Conservation (phyloP, 129 eudicot genomes). For the Chrysanthemum lavandulifolium region DNA sequence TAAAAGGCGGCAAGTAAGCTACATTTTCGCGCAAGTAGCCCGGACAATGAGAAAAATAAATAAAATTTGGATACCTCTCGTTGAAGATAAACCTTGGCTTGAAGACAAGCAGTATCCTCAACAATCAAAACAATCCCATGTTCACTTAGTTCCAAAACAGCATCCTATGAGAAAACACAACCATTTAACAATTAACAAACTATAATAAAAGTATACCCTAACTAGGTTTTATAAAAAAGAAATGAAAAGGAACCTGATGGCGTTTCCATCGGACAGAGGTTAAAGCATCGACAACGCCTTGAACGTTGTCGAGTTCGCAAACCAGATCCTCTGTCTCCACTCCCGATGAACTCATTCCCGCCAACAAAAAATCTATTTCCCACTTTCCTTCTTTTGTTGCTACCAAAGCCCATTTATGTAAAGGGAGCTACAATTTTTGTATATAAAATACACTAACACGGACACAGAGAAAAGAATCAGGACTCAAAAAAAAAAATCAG, state of each 20-base stretch:
- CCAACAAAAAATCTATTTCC: slow-evolving; percentile 25
- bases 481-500: too few species aligned
- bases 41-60: too few species aligned
- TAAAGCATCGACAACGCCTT: slow-evolving; percentile 93
- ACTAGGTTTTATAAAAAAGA: background rate
- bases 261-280: slow-evolving; percentile 97
- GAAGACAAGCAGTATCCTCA: slow-evolving; percentile 90
- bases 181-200: background rate
- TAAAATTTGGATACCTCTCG: slow-evolving; percentile 53
- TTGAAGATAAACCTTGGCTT: slow-evolving; percentile 93
- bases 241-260: slow-evolving; percentile 50
- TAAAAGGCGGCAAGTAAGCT: too few species aligned
- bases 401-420: too few species aligned
- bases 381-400: too few species aligned
- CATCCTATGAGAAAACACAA: slow-evolving; percentile 45
- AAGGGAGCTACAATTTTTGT: too few species aligned
- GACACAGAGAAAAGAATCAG: too few species aligned
- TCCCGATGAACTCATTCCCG: slow-evolving; percentile 72
- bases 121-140: slow-evolving; percentile 91
- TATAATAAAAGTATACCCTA: slow-evolving; percentile 26
- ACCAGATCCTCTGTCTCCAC: slow-evolving; percentile 66
- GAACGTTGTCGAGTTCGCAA: slow-evolving; percentile 83
- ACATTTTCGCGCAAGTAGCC: too few species aligned
- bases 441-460: too few species aligned
- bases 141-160: slow-evolving; percentile 80